Base-by-base conservation (phyloP, 23 red algal species). In the Gracilaria domingensis region DNA sequence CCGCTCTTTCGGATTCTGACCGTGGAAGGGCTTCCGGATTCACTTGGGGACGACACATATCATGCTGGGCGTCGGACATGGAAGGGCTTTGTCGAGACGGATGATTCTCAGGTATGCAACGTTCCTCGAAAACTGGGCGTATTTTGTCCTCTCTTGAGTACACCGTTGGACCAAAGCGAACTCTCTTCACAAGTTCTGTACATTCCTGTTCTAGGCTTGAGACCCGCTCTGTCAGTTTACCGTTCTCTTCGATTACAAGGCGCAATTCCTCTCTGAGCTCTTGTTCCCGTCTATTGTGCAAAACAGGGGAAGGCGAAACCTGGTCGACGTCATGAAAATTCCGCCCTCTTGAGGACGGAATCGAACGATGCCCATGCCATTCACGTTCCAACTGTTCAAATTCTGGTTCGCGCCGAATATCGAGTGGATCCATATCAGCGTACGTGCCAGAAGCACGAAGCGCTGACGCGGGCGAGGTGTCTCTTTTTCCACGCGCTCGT, bases 231-330 rank as follows among this genome's bases (percentile, higher is more conserved):
- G 81, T 69, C 60, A 85, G 60, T 12, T 69, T 65, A 51, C 65
- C 55, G 14, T 85, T 85, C 60, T 85, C 81, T 32, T 85, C 81
- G 24, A 85, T 69, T 21, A 85, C 81, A 21, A 85, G 65, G 59
- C 57, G 59, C 59, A 85, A 32, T 16, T 85, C 81, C 16, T 85
- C 81, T 71, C 60, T 85, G 23, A 85, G 65, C 60, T 85, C 81
- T 21, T 64, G 58, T 24, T 85, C 81, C 62, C 81, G 29, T 77
- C 72, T 45, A 25, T 33, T 77, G 30, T 77, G 72, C 6, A 50
- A 12, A 29, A 77, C 50, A 40, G 72, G 72, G 25, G 72, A 50
- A 29, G 72, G 72, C 16, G 38, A 26, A 48, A 69, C 81, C 20
- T 69, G 81, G 51, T 85, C 81, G 36, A 24, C 81, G 4, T 85